These are phyloP conservation scores for Metarhizium humberi DNA, from an alignment of 2,329 filamentous ascomycete genomes.

Conservation along the genomic window DNA sequence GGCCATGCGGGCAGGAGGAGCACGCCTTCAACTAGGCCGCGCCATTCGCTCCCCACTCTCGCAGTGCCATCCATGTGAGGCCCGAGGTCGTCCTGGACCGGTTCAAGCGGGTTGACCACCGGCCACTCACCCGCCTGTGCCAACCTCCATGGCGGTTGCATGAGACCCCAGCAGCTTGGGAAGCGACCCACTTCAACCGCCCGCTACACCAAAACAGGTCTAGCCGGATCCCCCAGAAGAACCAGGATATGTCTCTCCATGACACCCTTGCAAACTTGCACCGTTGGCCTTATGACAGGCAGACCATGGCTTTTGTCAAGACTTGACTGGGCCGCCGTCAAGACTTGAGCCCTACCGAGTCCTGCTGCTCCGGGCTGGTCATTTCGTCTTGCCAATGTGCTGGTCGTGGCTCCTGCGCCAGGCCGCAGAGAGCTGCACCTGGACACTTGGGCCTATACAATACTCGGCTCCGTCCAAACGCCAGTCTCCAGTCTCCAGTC, in stretches of 20 bases:
- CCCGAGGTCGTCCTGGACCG: neutral
- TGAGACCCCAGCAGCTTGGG: neutral
- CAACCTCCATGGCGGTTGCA: neutral
- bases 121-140: neutral
- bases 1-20: too few relatives aligned
- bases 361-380: too few relatives aligned
- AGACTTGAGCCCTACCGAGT: too few relatives aligned
- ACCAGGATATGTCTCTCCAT: slow-evolving; percentile 2
- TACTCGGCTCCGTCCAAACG: neutral
- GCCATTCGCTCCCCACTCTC: neutral
- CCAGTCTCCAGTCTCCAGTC: neutral
- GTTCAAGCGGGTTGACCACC: too few relatives aligned
- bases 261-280: neutral
- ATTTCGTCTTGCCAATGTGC: too few relatives aligned
- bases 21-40: neutral
- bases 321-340: too few relatives aligned
- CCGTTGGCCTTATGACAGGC: neutral
- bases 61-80: neutral
- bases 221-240: slow-evolving; percentile 4
- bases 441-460: too few relatives aligned
- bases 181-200: neutral
- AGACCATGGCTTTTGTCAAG: neutral
- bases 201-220: slow-evolving; percentile 2
- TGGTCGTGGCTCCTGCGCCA: too few relatives aligned
- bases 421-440: too few relatives aligned